phyloP scores from a whole-genome alignment of 345 rosid species.

The Citropsis articulata region DNA sequence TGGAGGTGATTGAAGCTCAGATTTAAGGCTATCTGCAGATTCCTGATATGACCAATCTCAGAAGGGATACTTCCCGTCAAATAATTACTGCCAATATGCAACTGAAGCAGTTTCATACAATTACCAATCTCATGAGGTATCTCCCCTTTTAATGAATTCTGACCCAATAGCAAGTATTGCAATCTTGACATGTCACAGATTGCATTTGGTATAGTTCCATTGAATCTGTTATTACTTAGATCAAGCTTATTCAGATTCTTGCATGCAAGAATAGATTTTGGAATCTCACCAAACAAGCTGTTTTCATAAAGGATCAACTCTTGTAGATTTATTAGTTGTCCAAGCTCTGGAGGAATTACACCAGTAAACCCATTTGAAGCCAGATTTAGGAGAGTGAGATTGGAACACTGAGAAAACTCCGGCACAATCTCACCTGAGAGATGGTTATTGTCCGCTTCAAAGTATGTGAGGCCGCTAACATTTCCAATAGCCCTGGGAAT shows the following conservation, averaged over 20 bases:
- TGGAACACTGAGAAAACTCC: slow-evolving; percentile 73
- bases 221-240: slow-evolving; percentile 68
- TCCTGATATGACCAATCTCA: slow-evolving; percentile 63
- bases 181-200: slow-evolving; percentile 60
- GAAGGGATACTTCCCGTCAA: slow-evolving; percentile 81
- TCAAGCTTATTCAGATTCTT: slow-evolving; percentile 92
- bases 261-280: slow-evolving; percentile 61
- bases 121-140: slow-evolving; percentile 80
- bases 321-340: slow-evolving; percentile 77
- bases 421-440: slow-evolving; percentile 78
- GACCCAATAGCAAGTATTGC: slow-evolving; percentile 63
- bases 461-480: slow-evolving; percentile 79
- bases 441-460: slow-evolving; percentile 82
- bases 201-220: slow-evolving; percentile 71
- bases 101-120: slow-evolving; percentile 52
- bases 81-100: slow-evolving; percentile 69
- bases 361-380: slow-evolving; percentile 89
- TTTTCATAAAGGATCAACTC: slow-evolving; percentile 90
- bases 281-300: slow-evolving; percentile 74
- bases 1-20: slow-evolving; percentile 84
- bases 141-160: slow-evolving; percentile 70
- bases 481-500: slow-evolving; percentile 80
- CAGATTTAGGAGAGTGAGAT: slow-evolving; percentile 80
- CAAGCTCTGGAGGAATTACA: slow-evolving; percentile 61
- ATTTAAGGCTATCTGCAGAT: slow-evolving; percentile 67